Percentiles rank a stretch among this genome's conserved stretches.
Evolutionary conservation across 805 yeast genomes (phyloP).

Genomic region (Zygoascus flipseniorum): DNA sequence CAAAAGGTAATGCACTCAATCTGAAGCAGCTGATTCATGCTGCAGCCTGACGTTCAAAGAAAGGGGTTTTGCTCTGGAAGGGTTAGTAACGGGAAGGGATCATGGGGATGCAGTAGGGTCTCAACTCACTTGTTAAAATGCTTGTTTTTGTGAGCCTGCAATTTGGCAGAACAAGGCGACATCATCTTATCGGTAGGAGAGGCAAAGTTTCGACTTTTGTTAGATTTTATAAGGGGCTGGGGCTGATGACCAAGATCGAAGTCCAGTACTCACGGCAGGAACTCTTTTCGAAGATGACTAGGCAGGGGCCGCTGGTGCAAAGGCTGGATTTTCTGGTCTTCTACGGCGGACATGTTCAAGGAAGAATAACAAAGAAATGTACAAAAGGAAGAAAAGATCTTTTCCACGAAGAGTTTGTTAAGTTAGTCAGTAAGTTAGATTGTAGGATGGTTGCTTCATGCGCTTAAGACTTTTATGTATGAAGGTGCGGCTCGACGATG

Average conservation of each 20-base stretch:
- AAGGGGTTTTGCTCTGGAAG: conserved; percentile 13
- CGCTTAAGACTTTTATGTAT: background rate
- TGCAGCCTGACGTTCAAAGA: background rate
- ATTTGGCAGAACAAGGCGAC: conserved; percentile 52
- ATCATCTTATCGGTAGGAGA: conserved; percentile 53
- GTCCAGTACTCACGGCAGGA: background rate
- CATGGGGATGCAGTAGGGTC: background rate
- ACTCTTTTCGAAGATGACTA: conserved; percentile 5
- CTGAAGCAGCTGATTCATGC: background rate
- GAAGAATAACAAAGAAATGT: background rate
- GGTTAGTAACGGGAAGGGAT: background rate
- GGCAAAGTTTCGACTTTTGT: conserved; percentile 24
- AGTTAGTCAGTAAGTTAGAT: too few relatives aligned
- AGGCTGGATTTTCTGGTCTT: conserved; percentile 13
- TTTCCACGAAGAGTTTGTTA: too few relatives aligned
- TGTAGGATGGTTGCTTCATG: background rate
- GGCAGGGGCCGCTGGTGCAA: conserved; percentile 10
- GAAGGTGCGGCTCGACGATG: background rate
- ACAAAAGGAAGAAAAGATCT: background rate
- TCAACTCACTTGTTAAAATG: conserved; percentile 22
- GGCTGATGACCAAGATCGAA: background rate
- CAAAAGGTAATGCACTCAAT: background rate
- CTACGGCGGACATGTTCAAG: background rate
- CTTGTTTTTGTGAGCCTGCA: conserved; percentile 41
- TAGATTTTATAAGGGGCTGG: background rate